Evolutionary conservation across 139 green algal species (phyloP).

Genomic region (Closterium sp.): DNA sequence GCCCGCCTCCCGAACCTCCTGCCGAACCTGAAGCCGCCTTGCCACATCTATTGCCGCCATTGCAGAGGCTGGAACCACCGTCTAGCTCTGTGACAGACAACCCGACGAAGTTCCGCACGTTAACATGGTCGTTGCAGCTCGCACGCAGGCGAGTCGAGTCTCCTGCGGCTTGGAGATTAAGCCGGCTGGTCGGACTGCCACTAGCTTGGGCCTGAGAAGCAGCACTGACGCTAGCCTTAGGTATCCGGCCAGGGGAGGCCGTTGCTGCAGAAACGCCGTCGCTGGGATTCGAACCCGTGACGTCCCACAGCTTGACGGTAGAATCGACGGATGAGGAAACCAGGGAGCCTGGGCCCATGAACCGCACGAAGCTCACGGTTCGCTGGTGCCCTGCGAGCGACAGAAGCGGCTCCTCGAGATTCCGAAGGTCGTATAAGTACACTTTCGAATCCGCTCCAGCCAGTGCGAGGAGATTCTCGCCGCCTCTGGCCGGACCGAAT

Average conservation of each 20-base stretch:
- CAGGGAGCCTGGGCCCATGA: slow-evolving; percentile 24
- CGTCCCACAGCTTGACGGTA: slow-evolving; percentile 40
- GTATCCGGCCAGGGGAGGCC: not conserved
- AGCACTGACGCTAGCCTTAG: too few species aligned
- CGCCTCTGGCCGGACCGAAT: not conserved
- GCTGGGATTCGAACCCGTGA: not conserved
- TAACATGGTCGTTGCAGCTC: slow-evolving; percentile 18
- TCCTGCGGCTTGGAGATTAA: not conserved
- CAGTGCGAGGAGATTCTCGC: slow-evolving; percentile 11
- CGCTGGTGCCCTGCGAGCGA: slow-evolving; percentile 6
- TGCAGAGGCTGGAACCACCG: not conserved
- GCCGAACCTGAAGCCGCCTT: not conserved
- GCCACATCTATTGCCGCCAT: not conserved
- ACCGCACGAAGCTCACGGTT: slow-evolving; percentile 33
- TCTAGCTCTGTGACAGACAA: slow-evolving; percentile 6
- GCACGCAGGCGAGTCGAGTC: slow-evolving; percentile 1
- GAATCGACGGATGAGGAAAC: slow-evolving; percentile 36
- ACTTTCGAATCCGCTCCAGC: slow-evolving; percentile 26
- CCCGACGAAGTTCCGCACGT: slow-evolving; percentile 41
- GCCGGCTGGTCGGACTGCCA: not conserved
- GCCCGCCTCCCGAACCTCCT: not conserved
- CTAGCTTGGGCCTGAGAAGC: too few species aligned
- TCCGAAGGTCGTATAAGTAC: slow-evolving; percentile 37
- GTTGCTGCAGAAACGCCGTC: not conserved
- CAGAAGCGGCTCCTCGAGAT: not conserved